A percentile compares a stretch with the other conserved stretches of the same genome.
These are phyloP conservation scores for Moricandia arvensis DNA, from an alignment of 345 rosid species.

Conservation along the genomic window DNA sequence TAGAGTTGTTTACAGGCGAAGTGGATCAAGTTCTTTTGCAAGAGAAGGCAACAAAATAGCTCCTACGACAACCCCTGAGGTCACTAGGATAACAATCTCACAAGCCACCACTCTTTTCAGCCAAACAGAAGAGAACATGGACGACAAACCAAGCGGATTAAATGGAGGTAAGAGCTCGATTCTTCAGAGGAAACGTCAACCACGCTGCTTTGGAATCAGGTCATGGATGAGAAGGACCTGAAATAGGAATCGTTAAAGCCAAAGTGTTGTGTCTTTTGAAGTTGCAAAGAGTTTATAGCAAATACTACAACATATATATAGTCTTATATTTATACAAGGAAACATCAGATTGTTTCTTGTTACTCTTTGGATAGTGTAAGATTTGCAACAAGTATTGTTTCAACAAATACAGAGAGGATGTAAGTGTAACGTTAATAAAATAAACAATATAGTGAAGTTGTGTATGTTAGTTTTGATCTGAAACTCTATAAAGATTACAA, in stretches of 20 bases:
- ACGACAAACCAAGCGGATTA: constrained; percentile 9
- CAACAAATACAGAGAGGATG: background rate
- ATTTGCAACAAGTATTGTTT: constrained; percentile 4
- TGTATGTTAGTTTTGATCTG: background rate
- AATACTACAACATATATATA: background rate
- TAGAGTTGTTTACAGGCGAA: constrained; percentile 33
- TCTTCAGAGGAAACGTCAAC: constrained; percentile 21
- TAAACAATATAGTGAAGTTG: background rate
- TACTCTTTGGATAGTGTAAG: background rate
- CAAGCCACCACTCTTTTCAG: constrained; percentile 33
- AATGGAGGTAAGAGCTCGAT: constrained; percentile 18
- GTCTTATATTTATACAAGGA: constrained; percentile 9
- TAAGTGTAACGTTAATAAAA: background rate
- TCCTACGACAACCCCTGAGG: constrained; percentile 26
- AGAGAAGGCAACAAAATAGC: constrained; percentile 64
- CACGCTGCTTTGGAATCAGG: constrained; percentile 26
- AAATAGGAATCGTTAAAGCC: background rate
- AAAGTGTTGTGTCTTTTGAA: constrained; percentile 18
- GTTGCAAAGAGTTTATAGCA: constrained; percentile 11
- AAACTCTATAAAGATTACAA: too few species aligned
- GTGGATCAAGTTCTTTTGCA: constrained; percentile 46
- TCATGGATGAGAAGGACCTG: constrained; percentile 15
- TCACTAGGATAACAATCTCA: constrained; percentile 34
- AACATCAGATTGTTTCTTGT: constrained; percentile 5
- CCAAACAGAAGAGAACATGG: constrained; percentile 12